Evolutionary conservation across 1,284 basidiomycete species (phyloP).

Genomic region (Ganoderma leucocontextum): DNA sequence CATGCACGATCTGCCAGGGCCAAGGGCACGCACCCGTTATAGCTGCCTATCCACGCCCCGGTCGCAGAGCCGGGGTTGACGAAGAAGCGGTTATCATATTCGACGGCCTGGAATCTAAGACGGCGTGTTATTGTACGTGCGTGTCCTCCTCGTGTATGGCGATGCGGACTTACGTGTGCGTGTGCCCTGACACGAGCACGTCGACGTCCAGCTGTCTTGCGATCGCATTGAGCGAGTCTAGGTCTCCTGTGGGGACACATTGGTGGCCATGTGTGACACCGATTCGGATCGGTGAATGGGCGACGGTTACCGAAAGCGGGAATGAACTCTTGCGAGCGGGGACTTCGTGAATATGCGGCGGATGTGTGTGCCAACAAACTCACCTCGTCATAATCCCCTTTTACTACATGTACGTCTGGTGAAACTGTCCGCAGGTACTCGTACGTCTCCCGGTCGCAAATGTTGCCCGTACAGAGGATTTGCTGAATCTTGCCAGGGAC

Average conservation of each 20-base stretch:
- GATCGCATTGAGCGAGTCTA: constrained; percentile 87
- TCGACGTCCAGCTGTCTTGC: constrained; percentile 98
- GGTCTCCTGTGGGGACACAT: constrained; percentile 90
- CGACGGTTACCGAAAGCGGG: constrained; percentile 85
- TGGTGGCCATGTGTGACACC: constrained; percentile 97
- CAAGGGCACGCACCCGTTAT: constrained; percentile 61
- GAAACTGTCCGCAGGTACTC: constrained; percentile 98
- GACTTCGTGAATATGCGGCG: neutral
- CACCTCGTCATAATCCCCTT: constrained; percentile 97
- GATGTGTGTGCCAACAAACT: constrained; percentile 27
- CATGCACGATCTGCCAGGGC: neutral
- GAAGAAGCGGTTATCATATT: constrained; percentile 92
- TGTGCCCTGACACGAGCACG: constrained; percentile 92
- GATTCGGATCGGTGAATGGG: constrained; percentile 90
- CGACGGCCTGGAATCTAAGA: constrained; percentile 90
- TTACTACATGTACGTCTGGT: constrained; percentile 92
- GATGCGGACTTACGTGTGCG: constrained; percentile 78
- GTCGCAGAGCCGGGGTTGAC: constrained; percentile 97
- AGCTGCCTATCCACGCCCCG: constrained; percentile 89
- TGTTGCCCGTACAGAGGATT: constrained; percentile 97
- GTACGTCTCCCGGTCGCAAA: constrained; percentile 96
- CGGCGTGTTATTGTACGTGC: constrained; percentile 1
- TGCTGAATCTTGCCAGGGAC: constrained; percentile 98
- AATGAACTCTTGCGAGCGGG: constrained; percentile 64
- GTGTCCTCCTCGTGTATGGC: neutral